Evolutionary conservation across 192 early-diverging fungal species (phyloP).

Genomic region (Chytriomyces sp.): DNA sequence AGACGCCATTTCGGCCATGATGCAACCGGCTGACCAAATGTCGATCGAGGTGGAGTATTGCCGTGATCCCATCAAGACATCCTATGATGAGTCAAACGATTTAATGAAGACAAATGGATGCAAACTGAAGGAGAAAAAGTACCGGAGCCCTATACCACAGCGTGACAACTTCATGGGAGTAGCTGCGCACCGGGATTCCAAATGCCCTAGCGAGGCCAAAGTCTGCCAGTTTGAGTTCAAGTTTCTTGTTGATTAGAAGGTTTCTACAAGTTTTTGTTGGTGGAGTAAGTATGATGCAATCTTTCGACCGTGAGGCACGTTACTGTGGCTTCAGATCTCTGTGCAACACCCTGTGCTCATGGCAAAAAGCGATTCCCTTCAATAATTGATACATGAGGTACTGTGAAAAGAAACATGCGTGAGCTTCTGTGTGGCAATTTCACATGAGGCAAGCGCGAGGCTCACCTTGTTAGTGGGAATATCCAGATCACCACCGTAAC

Average conservation of each 20-base stretch:
- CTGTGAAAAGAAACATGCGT: constrained; percentile 39
- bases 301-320: constrained; percentile 30
- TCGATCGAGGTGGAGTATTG: constrained; percentile 94
- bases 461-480: constrained; percentile 75
- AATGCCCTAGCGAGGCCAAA: constrained; percentile 97
- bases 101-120: neutral
- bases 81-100: no score
- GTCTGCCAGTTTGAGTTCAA: constrained; percentile 69
- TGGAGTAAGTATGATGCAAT: neutral
- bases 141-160: constrained; percentile 93
- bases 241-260: constrained; percentile 91
- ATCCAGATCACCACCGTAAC: constrained; percentile 52
- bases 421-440: constrained; percentile 2
- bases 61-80: constrained; percentile 91
- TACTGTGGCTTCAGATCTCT: constrained; percentile 69
- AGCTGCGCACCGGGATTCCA: constrained; percentile 76
- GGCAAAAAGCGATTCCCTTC: constrained; percentile 96
- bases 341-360: constrained; percentile 94
- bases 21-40: constrained; percentile 95
- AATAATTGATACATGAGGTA: constrained; percentile 97
- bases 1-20: constrained; percentile 58
- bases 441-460: neutral
- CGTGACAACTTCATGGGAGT: constrained; percentile 96
- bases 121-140: neutral
- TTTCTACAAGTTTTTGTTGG: constrained; percentile 49